Evolutionary conservation across 176 grass and related monocot genomes (phyloP), one percentile per base, ranked within the genome.

Genomic region (Alopecurus myosuroides): DNA sequence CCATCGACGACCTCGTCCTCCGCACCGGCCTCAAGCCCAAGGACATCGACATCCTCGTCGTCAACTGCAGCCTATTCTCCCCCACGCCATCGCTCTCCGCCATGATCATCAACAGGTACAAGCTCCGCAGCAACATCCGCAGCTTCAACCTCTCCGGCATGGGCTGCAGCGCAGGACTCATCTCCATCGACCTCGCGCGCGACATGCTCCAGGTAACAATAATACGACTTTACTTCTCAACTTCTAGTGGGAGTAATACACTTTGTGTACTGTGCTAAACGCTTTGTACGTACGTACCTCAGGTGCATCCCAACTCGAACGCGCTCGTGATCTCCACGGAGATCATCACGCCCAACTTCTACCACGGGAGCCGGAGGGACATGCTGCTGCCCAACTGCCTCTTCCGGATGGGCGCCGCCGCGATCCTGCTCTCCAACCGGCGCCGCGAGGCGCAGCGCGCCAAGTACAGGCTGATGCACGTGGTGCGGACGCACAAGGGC

Each of bases 21-120:
- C 93, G 91, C 56, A 97, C 94, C 0, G 88, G 90, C 0, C 51
- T 97, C 65, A 94, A 90, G 78, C 85, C 86, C 11, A 97, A 97
- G 81, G 87, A 97, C 83, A 94, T 97, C 76, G 94, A 97, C 85
- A 92, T 97, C 78, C 84, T 97, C 73, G 86, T 97, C 25, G 92
- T 94, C 60, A 97, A 97, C 88, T 97, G 94, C 83, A 97, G 94
- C 50, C 90, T 97, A 49, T 97, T 97, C 81, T 94, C 94, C 0
- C 92, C 94, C 1, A 97, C 94, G 11, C 94, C 94, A 0, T 97
- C 94, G 0, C 92, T 97, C 5, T 97, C 94, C 10, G 94, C 94
- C 41, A 97, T 97, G 92, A 97, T 97, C 82, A 88, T 97, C 69
- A 97, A 97, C 73, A 91, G 89, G 90, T 97, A 97, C 88, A 97